phyloP scores from a whole-genome alignment of 805 yeast genomes.

The Pichia scutulata region DNA sequence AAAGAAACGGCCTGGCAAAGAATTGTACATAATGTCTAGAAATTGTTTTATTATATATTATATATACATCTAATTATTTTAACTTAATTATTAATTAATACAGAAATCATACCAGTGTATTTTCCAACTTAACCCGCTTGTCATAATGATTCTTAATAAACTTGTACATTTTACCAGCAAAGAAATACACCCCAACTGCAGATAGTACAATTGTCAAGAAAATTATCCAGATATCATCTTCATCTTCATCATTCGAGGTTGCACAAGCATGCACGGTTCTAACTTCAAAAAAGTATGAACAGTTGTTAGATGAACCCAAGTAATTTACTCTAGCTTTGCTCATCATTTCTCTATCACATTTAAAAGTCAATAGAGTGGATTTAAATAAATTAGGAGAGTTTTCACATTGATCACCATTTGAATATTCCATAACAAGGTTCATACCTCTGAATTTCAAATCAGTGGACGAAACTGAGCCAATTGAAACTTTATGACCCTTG shows the following conservation, averaged over 20 bases:
- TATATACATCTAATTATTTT: background rate
- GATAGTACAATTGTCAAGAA: constrained; percentile 44
- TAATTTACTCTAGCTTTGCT: constrained; percentile 58
- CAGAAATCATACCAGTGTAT: background rate
- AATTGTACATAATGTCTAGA: too few species aligned
- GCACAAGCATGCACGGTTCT: constrained; percentile 84
- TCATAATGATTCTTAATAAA: constrained; percentile 23
- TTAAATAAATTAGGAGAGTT: constrained; percentile 37
- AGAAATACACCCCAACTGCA: constrained; percentile 35
- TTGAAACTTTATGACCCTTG: constrained; percentile 36
- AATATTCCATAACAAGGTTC: constrained; percentile 62
- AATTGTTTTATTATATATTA: too few species aligned
- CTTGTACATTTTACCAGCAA: constrained; percentile 34
- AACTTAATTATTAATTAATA: too few species aligned
- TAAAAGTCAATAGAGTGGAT: constrained; percentile 61
- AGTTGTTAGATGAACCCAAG: constrained; percentile 66
- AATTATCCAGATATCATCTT: constrained; percentile 58
- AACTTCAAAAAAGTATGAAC: constrained; percentile 79
- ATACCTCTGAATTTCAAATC: constrained; percentile 64
- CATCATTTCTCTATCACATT: constrained; percentile 71
- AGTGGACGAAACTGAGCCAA: constrained; percentile 50
- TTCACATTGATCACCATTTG: constrained; percentile 55
- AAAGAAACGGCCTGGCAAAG: too few species aligned
- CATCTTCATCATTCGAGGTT: constrained; percentile 59
- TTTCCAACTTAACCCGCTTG: background rate